These are phyloP conservation scores for Celoporthe dispersa DNA, from an alignment of 2,329 filamentous ascomycete genomes.

Conservation along the genomic window DNA sequence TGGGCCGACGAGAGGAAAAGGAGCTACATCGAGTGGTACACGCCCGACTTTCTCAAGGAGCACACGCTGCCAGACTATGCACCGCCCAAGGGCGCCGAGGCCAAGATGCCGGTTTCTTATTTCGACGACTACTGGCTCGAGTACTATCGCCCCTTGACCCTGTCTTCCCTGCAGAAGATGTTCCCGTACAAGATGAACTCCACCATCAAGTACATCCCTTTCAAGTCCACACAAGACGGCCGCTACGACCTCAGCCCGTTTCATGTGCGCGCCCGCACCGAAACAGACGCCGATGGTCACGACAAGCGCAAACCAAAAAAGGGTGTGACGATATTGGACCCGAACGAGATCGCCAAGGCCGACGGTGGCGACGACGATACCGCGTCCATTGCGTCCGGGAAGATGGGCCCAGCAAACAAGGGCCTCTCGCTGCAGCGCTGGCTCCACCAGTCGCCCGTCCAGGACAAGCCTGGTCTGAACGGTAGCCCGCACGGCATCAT, in stretches of 20 bases:
- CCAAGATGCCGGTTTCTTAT: slow-evolving; percentile 55
- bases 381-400: slow-evolving; percentile 42
- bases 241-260: slow-evolving; percentile 89
- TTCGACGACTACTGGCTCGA: slow-evolving; percentile 98
- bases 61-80: slow-evolving; percentile 58
- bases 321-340: slow-evolving; percentile 71
- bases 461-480: slow-evolving; percentile 37
- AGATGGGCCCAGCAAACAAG: slow-evolving; percentile 43
- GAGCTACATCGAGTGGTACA: slow-evolving; percentile 91
- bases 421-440: slow-evolving; percentile 64
- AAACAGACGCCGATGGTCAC: slow-evolving; percentile 60
- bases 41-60: slow-evolving; percentile 69
- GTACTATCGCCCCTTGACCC: slow-evolving; percentile 86
- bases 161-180: slow-evolving; percentile 90
- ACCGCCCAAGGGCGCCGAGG: slow-evolving; percentile 41
- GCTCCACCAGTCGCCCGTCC: slow-evolving; percentile 54
- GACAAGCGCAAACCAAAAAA: slow-evolving; percentile 69
- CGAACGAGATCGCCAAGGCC: slow-evolving; percentile 46
- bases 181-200: slow-evolving; percentile 93
- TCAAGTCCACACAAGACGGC: slow-evolving; percentile 72
- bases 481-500: slow-evolving; percentile 55
- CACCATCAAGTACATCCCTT: slow-evolving; percentile 80
- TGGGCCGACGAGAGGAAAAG: slow-evolving; percentile 67
- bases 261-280: slow-evolving; percentile 65
- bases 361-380: slow-evolving; percentile 45